Conservation (phyloP, 2,329 filamentous ascomycete genomes). For the Ramichloridium luteum region DNA sequence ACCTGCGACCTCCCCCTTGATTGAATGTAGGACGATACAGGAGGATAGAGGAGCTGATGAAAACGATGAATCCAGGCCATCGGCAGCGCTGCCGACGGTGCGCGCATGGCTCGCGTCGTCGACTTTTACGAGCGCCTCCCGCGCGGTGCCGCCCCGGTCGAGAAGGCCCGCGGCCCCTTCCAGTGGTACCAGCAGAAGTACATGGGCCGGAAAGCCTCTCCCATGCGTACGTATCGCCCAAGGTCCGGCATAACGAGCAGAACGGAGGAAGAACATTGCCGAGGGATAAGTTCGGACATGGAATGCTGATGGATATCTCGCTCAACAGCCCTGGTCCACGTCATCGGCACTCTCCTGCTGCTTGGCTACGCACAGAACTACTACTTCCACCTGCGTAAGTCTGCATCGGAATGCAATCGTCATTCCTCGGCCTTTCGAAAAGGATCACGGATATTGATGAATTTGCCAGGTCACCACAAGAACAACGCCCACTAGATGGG, state of each 20-base stretch:
- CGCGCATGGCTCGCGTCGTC: constrained; percentile 95
- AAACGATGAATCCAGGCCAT: constrained; percentile 56
- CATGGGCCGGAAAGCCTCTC: constrained; percentile 89
- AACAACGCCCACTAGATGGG: constrained; percentile 91
- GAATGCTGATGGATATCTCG: constrained; percentile 9
- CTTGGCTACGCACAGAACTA: constrained; percentile 96
- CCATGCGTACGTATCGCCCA: constrained; percentile 58
- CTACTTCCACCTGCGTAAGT: constrained; percentile 99
- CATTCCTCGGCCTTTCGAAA: constrained; percentile 4
- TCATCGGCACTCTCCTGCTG: constrained; percentile 62
- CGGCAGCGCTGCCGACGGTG: constrained; percentile 85
- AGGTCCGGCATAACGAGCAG: neutral
- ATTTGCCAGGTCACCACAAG: constrained; percentile 84
- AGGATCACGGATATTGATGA: constrained; percentile 14
- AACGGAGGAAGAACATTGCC: constrained; percentile 1
- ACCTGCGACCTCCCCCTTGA: too few relatives aligned
- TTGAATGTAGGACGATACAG: too few relatives aligned
- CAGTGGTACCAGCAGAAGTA: constrained; percentile 76
- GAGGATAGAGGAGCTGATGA: constrained; percentile 1
- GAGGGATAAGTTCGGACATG: constrained; percentile 1
- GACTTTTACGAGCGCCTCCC: constrained; percentile 98
- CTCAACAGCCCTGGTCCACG: constrained; percentile 78
- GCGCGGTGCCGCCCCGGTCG: constrained; percentile 74
- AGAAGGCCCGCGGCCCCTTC: constrained; percentile 69
- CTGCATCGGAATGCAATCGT: too few relatives aligned